A percentile compares a stretch with the other conserved stretches of the same genome.
phyloP scores from a whole-genome alignment of 805 yeast genomes.

The Hanseniaspora mollemarum region DNA sequence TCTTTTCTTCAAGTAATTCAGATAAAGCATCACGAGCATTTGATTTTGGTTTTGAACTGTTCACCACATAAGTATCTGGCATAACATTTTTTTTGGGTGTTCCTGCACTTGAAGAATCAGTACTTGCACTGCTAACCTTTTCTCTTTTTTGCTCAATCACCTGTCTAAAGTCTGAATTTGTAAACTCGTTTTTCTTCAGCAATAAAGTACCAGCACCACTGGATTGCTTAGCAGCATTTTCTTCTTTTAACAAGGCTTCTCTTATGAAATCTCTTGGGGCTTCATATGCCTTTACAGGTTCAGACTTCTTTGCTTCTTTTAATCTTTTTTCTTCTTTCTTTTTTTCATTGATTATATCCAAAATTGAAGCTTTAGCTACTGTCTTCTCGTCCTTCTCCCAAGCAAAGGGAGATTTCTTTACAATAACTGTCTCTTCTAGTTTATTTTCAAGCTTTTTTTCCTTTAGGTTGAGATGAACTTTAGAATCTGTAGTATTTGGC shows the following conservation, averaged over 20 bases:
- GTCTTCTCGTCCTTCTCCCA: slow-evolving; percentile 18
- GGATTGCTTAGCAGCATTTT: slow-evolving; percentile 1
- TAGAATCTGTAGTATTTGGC: background rate
- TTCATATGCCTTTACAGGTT: background rate
- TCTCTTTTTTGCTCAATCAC: background rate
- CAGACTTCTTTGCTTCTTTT: slow-evolving; percentile 8
- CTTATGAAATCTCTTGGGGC: slow-evolving; percentile 1
- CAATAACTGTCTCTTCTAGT: slow-evolving; percentile 12
- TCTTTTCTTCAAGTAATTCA: background rate
- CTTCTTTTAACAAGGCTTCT: slow-evolving; percentile 1
- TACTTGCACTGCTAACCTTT: background rate
- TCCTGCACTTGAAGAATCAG: background rate
- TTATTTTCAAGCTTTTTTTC: background rate
- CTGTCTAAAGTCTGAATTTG: background rate
- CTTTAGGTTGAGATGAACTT: background rate
- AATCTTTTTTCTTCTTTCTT: slow-evolving; percentile 13
- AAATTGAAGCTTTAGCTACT: slow-evolving; percentile 17
- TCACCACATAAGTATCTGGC: background rate
- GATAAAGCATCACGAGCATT: background rate
- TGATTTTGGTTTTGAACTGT: background rate
- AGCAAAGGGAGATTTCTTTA: slow-evolving; percentile 18
- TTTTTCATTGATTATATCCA: slow-evolving; percentile 5
- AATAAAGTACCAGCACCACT: slow-evolving; percentile 9
- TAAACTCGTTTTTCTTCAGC: background rate
- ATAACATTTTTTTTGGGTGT: background rate